Percentiles rank a stretch among this genome's conserved stretches.
Evolutionary conservation across 202 grass and related monocot genomes (phyloP).

Genomic region (Dendrocalamus latiflorus): DNA sequence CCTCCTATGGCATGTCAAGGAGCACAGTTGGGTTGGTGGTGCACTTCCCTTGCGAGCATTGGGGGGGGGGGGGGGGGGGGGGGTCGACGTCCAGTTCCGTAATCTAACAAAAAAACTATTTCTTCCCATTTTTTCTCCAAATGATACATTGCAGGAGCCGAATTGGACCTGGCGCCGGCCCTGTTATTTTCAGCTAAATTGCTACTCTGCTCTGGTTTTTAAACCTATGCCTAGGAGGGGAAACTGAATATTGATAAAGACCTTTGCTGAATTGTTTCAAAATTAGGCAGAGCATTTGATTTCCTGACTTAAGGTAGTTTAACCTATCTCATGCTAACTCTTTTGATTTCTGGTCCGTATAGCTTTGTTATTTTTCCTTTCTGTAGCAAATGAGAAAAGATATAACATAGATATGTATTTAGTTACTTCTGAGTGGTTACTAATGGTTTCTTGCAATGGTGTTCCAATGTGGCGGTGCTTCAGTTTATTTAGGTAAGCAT

Average conservation of each 20-base stretch:
- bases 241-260: not conserved
- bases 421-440: constrained; percentile 24
- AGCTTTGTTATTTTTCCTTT: not conserved
- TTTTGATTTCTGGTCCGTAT: not conserved
- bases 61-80: too few species aligned
- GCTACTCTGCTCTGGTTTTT: not conserved
- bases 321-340: not conserved
- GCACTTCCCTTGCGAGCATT: not conserved
- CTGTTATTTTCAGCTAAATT: not conserved
- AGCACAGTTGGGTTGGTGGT: not conserved
- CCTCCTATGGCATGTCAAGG: not conserved
- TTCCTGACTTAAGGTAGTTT: not conserved
- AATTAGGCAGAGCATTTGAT: not conserved
- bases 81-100: not conserved
- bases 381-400: not conserved
- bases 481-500: constrained; percentile 89
- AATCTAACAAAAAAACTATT: not conserved
- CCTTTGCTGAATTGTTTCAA: not conserved
- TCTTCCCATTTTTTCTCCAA: not conserved
- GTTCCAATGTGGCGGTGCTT: constrained; percentile 40
- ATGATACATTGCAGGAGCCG: not conserved
- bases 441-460: constrained; percentile 49
- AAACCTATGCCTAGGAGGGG: not conserved
- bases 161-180: not conserved
- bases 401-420: not conserved